Conservation (phyloP, 106 monocot genomes). For the Dioscorea alata region DNA sequence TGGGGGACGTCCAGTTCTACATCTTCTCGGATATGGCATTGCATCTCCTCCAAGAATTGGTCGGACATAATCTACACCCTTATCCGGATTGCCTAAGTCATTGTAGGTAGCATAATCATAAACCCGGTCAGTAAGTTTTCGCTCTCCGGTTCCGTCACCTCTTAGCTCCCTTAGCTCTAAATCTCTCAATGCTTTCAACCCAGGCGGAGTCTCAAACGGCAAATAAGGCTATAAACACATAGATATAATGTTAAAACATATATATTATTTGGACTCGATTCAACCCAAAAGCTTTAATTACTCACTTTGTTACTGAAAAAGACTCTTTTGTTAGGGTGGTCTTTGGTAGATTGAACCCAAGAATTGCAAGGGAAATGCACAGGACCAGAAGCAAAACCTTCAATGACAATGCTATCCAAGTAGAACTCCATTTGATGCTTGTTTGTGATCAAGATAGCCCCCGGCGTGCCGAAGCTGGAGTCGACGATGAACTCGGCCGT, state of each 20-base stretch:
- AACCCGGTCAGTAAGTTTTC: conserved; percentile 44
- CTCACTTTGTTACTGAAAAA: conserved; percentile 82
- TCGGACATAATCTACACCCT: conserved; percentile 27
- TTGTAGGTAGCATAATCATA: conserved; percentile 68
- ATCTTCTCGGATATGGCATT: conserved; percentile 57
- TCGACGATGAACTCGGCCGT: conserved; percentile 67
- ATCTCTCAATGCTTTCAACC: conserved; percentile 52
- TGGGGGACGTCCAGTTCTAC: conserved; percentile 52
- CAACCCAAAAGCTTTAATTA: background rate
- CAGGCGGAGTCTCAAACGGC: conserved; percentile 76
- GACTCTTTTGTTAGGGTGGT: conserved; percentile 44
- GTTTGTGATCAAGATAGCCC: conserved; percentile 72
- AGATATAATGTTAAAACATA: background rate
- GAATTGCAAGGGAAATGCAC: conserved; percentile 85
- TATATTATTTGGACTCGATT: background rate
- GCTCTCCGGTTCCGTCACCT: conserved; percentile 64
- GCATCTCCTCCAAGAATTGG: conserved; percentile 52
- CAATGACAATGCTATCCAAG: conserved; percentile 73
- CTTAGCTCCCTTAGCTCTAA: conserved; percentile 63
- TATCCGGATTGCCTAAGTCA: conserved; percentile 77
- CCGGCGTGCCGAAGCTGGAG: conserved; percentile 72
- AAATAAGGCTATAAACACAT: conserved; percentile 56
- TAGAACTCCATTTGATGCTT: conserved; percentile 71
- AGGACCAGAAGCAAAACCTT: conserved; percentile 65
- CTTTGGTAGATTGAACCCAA: conserved; percentile 66